Evolutionary conservation across 1,139 yeast species (phyloP).

Genomic region (Lodderomyces orthopsilosis): DNA sequence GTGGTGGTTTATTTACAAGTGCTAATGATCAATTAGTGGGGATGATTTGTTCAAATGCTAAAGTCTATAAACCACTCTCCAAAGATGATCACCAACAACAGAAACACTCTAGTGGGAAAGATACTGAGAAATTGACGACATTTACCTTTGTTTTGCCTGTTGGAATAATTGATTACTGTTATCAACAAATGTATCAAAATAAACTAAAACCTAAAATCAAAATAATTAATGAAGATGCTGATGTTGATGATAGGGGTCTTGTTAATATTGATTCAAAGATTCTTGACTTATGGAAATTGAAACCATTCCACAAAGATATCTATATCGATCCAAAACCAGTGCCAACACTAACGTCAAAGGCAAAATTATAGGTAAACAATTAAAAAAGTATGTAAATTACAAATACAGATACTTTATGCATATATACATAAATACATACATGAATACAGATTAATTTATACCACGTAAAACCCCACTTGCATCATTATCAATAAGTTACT

Average conservation of each 20-base stretch:
- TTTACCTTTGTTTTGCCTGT: conserved; percentile 32
- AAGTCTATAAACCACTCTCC: conserved; percentile 24
- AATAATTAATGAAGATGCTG: not conserved
- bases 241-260: not conserved
- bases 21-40: conserved; percentile 41
- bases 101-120: conserved; percentile 4
- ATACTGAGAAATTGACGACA: conserved; percentile 27
- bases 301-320: conserved; percentile 22
- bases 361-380: not conserved
- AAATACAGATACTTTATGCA: not conserved
- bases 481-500: not conserved
- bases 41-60: conserved; percentile 63
- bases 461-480: not conserved
- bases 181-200: conserved; percentile 7
- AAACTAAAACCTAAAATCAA: not conserved
- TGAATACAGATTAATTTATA: too few species aligned
- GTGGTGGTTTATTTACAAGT: conserved; percentile 56
- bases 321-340: conserved; percentile 14
- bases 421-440: conserved; percentile 3
- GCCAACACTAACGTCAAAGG: not conserved
- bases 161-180: conserved; percentile 23
- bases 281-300: conserved; percentile 24
- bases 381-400: not conserved
- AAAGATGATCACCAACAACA: conserved; percentile 8
- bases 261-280: conserved; percentile 18